phyloP scores from a whole-genome alignment of 2,329 filamentous ascomycete species.

The Hysterium pulicare region DNA sequence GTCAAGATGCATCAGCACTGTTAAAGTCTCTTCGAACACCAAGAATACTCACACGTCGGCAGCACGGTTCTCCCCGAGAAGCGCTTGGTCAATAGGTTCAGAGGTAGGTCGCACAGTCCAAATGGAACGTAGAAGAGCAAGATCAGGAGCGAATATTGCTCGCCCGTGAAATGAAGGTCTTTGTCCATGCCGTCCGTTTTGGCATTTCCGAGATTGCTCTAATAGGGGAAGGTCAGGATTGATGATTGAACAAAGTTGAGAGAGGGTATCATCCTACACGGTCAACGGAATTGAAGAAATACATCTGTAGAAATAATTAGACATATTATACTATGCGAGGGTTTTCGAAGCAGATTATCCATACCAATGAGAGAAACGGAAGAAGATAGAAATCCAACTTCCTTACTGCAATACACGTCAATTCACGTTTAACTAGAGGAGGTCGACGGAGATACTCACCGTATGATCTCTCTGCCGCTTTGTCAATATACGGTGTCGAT shows the following conservation, averaged over 20 bases:
- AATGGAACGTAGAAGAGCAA: constrained; percentile 53
- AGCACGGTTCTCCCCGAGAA: constrained; percentile 46
- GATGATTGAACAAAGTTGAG: constrained; percentile 12
- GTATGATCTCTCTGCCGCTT: constrained; percentile 31
- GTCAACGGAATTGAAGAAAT: constrained; percentile 38
- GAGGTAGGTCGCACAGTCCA: constrained; percentile 48
- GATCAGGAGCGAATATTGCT: constrained; percentile 45
- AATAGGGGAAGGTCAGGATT: not conserved
- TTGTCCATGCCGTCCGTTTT: constrained; percentile 50
- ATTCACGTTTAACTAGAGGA: too few species aligned
- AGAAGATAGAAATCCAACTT: constrained; percentile 44
- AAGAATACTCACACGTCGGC: constrained; percentile 23
- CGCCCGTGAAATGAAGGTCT: constrained; percentile 43
- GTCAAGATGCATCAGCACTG: not conserved
- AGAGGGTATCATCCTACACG: constrained; percentile 16
- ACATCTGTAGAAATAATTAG: constrained; percentile 20
- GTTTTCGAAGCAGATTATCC: constrained; percentile 17
- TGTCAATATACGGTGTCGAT: constrained; percentile 23
- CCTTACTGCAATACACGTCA: constrained; percentile 21
- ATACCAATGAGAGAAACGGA: constrained; percentile 39
- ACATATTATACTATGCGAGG: constrained; percentile 2
- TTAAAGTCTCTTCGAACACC: constrained; percentile 10
- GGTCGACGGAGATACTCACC: constrained; percentile 19
- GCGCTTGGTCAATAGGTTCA: constrained; percentile 48
- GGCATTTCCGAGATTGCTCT: constrained; percentile 50